A percentile compares a stretch with the other conserved stretches of the same genome.
These are phyloP conservation scores for Acanthamoeba divionensis DNA, from an alignment of 208 protist genomes.

Conservation along the genomic window DNA sequence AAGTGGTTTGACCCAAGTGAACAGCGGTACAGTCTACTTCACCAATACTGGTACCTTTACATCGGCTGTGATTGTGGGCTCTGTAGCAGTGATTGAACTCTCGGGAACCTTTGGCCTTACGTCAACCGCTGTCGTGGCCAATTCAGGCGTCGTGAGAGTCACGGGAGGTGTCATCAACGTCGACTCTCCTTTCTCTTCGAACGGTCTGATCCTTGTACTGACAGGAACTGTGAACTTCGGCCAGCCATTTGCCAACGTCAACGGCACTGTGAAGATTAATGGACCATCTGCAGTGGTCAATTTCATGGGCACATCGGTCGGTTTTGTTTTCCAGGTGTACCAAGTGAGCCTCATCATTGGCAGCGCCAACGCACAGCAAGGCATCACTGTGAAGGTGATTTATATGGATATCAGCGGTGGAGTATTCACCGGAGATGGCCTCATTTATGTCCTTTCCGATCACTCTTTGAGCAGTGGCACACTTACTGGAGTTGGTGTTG, in stretches of 20 bases:
- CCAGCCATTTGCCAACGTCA: background rate
- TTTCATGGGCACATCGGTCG: background rate
- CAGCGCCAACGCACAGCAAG: background rate
- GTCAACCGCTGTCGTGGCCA: background rate
- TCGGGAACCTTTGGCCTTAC: background rate
- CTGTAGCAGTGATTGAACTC: background rate
- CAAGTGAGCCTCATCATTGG: background rate
- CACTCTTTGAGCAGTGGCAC: background rate
- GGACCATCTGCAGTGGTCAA: background rate
- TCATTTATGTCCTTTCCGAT: background rate
- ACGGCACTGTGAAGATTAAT: background rate
- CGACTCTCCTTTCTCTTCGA: background rate
- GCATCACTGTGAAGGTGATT: background rate
- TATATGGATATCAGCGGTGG: background rate
- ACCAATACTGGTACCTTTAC: slow-evolving; percentile 27
- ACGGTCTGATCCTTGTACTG: background rate
- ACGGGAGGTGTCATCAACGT: background rate
- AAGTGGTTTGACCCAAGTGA: background rate
- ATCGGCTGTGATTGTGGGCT: background rate
- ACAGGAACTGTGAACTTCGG: background rate
- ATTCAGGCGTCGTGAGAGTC: background rate
- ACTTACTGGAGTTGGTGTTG: background rate
- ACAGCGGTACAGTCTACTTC: slow-evolving; percentile 16
- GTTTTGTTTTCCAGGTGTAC: background rate
- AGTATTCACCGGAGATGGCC: background rate